Evolutionary conservation across 2,329 filamentous ascomycete genomes (phyloP).

Genomic region (Tolypocladium endophyticum): DNA sequence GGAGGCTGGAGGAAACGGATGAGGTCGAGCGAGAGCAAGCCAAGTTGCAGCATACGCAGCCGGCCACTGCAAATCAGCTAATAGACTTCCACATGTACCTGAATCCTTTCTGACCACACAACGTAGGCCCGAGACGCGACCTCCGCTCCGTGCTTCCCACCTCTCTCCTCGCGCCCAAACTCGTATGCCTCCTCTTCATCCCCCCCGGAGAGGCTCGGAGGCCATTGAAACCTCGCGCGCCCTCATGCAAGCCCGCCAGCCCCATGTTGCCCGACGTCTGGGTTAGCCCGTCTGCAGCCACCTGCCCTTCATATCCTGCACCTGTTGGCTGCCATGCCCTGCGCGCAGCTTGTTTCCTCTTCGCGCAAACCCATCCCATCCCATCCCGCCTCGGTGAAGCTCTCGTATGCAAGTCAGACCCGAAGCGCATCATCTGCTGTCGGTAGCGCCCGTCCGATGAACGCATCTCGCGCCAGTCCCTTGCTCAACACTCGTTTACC

Average conservation of each 20-base stretch:
- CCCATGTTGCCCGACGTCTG: neutral
- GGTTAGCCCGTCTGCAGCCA: neutral
- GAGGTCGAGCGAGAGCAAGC: too few relatives aligned
- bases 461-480: neutral
- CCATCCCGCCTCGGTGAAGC: neutral
- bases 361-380: neutral
- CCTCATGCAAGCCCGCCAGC: neutral
- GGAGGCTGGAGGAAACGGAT: too few relatives aligned
- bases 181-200: neutral
- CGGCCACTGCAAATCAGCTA: too few relatives aligned
- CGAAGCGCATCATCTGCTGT: neutral
- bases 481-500: neutral
- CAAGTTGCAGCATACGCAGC: too few relatives aligned
- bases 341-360: neutral
- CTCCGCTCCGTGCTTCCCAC: too few relatives aligned
- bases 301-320: neutral
- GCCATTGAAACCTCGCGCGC: neutral
- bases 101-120: too few relatives aligned
- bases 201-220: neutral
- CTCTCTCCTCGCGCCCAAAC: too few relatives aligned
- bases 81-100: too few relatives aligned
- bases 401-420: neutral
- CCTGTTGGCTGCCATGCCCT: neutral
- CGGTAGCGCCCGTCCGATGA: neutral
- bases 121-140: too few relatives aligned